A percentile compares a stretch with the other conserved stretches of the same genome.
Conservation (phyloP, 1,284 basidiomycete genomes). For the Ustilago hordei region DNA sequence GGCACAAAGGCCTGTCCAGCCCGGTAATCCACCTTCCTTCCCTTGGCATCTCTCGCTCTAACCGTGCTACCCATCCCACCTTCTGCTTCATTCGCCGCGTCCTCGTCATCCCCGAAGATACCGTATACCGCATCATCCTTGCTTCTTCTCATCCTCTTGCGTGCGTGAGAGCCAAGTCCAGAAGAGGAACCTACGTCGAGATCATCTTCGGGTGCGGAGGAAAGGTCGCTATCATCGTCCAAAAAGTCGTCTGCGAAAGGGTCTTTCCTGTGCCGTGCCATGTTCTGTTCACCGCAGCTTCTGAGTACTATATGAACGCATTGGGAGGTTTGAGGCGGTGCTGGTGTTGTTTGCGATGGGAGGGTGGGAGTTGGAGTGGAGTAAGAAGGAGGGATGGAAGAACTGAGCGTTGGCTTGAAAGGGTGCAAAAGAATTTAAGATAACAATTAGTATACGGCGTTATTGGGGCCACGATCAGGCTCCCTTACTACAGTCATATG, state of each 20-base stretch:
- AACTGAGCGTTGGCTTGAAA: not conserved
- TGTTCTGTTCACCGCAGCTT: conserved; percentile 1
- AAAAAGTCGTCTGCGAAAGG: conserved; percentile 39
- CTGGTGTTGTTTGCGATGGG: too few relatives aligned
- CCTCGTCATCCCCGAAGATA: conserved; percentile 81
- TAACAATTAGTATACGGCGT: too few relatives aligned
- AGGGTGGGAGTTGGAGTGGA: not conserved
- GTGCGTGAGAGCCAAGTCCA: conserved; percentile 8
- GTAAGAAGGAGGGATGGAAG: conserved; percentile 2
- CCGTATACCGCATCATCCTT: conserved; percentile 76
- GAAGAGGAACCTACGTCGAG: not conserved
- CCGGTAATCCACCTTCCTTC: conserved; percentile 34
- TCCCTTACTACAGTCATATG: too few relatives aligned
- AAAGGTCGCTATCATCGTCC: conserved; percentile 70
- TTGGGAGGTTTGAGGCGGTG: too few relatives aligned
- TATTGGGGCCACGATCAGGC: too few relatives aligned
- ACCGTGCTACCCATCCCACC: conserved; percentile 24
- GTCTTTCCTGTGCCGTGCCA: conserved; percentile 62
- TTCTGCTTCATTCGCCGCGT: conserved; percentile 73
- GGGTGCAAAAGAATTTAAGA: too few relatives aligned
- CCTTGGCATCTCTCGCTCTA: conserved; percentile 20
- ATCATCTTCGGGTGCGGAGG: conserved; percentile 69
- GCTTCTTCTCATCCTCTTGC: conserved; percentile 31
- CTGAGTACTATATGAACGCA: too few relatives aligned
- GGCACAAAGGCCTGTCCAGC: conserved; percentile 43